Conservation (phyloP, 352 stramenopile species). For the Aphanomyces euteiches region DNA sequence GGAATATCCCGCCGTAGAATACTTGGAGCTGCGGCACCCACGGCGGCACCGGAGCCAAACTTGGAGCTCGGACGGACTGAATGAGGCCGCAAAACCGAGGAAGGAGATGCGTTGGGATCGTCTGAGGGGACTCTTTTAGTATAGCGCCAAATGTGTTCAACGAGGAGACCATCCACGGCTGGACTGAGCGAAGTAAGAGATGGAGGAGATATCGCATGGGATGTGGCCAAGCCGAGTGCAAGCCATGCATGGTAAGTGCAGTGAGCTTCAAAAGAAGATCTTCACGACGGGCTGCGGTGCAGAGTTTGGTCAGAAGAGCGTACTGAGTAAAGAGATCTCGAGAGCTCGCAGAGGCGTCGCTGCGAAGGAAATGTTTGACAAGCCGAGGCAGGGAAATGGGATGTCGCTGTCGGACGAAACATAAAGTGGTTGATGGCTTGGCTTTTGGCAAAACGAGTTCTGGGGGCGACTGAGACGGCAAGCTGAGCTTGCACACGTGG, state of each 20-base stretch:
- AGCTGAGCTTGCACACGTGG: too few relatives aligned
- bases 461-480: too few relatives aligned
- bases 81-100: not conserved
- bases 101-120: not conserved
- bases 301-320: not conserved
- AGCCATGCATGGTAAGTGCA: not conserved
- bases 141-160: not conserved
- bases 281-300: not conserved
- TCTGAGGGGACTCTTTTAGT: not conserved
- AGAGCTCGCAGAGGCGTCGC: not conserved
- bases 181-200: constrained; percentile 5
- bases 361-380: not conserved
- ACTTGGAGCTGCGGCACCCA: not conserved
- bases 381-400: not conserved
- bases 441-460: too few relatives aligned
- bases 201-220: not conserved
- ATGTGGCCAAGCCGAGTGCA: not conserved
- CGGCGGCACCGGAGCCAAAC: not conserved
- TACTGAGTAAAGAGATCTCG: not conserved
- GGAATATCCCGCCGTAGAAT: not conserved
- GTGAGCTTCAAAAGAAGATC: not conserved
- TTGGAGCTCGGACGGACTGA: not conserved
- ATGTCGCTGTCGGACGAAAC: too few relatives aligned
- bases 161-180: too few relatives aligned
- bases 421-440: too few relatives aligned